Evolutionary conservation across 2,329 filamentous ascomycete genomes (phyloP).

Genomic region (Trichoderma cornu-damae): DNA sequence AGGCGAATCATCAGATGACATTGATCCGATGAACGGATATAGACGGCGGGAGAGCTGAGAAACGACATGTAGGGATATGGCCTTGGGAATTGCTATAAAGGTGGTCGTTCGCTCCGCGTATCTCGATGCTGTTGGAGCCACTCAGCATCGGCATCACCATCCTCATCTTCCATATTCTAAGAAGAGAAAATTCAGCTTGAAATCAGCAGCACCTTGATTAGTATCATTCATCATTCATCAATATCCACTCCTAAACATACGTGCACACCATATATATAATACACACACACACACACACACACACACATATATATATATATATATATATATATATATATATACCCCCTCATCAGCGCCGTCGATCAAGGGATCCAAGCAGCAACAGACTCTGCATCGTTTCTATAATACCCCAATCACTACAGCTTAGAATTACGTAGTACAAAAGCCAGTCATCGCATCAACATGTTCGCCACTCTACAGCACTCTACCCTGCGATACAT

Average conservation of each 20-base stretch:
- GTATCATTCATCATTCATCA: neutral
- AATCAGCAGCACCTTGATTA: neutral
- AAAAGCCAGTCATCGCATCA: neutral
- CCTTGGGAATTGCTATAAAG: constrained; percentile 2
- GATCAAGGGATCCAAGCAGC: neutral
- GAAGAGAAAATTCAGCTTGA: neutral
- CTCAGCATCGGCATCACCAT: constrained; percentile 9
- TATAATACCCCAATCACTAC: neutral
- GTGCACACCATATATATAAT: too few relatives aligned
- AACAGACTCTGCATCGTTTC: neutral
- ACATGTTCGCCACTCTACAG: constrained; percentile 9
- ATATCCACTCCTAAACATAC: too few relatives aligned
- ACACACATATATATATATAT: too few relatives aligned
- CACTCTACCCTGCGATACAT: constrained; percentile 15
- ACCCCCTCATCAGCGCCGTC: neutral
- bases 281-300: too few relatives aligned
- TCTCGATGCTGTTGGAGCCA: neutral
- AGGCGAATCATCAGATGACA: constrained; percentile 11
- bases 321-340: neutral
- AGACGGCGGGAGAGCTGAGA: constrained; percentile 1
- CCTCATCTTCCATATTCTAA: neutral
- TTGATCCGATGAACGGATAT: constrained; percentile 6
- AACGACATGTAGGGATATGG: neutral
- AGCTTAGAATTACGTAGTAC: neutral
- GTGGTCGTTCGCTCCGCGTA: constrained; percentile 1